Evolutionary conservation across 2,329 filamentous ascomycete genomes (phyloP).

Genomic region (Phialophora expanda): DNA sequence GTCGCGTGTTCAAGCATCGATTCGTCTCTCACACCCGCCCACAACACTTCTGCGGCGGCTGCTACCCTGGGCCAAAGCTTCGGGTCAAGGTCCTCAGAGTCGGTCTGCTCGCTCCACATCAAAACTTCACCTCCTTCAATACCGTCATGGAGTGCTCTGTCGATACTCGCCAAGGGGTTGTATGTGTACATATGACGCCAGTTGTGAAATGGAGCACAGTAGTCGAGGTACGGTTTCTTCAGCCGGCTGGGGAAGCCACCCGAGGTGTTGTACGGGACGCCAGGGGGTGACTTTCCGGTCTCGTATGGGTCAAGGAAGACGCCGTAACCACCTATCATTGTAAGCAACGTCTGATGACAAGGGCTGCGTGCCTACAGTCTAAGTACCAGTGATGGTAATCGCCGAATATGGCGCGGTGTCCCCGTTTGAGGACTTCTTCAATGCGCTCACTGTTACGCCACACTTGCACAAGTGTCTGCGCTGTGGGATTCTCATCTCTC

Average conservation of each 20-base stretch:
- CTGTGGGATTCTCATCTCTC: conserved; percentile 11
- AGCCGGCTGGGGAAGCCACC: conserved; percentile 34
- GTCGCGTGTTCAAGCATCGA: conserved; percentile 60
- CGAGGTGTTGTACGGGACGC: conserved; percentile 37
- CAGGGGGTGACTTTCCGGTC: conserved; percentile 36
- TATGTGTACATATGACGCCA: conserved; percentile 83
- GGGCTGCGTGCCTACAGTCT: conserved; percentile 35
- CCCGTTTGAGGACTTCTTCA: conserved; percentile 40
- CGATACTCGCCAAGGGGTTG: conserved; percentile 71
- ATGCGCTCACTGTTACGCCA: conserved; percentile 63
- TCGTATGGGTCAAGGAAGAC: conserved; percentile 38
- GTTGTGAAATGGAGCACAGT: conserved; percentile 78
- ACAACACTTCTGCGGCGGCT: conserved; percentile 61
- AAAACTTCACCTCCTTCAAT: conserved; percentile 82
- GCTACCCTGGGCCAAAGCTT: conserved; percentile 61
- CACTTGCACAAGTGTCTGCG: conserved; percentile 63
- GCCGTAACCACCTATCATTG: conserved; percentile 37
- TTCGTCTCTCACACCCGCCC: conserved; percentile 60
- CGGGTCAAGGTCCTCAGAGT: conserved; percentile 73
- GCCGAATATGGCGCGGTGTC: conserved; percentile 44
- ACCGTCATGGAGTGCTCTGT: conserved; percentile 64
- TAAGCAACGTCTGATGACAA: conserved; percentile 12
- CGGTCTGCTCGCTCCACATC: conserved; percentile 79
- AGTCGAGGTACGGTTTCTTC: conserved; percentile 72
- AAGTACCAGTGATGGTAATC: conserved; percentile 41